These are phyloP conservation scores for Nannochloropsis oceanica DNA, from an alignment of 108 stramenopile species.

Conservation along the genomic window DNA sequence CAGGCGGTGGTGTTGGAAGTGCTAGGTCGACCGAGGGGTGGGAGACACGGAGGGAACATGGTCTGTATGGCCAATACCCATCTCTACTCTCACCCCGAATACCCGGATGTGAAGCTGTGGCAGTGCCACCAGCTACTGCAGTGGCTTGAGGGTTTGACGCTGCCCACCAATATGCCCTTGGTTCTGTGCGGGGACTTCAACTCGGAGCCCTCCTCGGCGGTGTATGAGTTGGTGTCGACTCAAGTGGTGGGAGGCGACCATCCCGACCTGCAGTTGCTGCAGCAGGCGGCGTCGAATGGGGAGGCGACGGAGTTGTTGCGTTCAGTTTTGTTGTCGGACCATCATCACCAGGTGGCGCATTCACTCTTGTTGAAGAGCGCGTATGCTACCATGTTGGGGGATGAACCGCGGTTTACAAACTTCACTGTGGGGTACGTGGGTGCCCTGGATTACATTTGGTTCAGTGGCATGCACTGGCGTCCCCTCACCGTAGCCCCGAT, in stretches of 20 bases:
- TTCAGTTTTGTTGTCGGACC: neutral
- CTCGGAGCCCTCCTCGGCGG: constrained; percentile 84
- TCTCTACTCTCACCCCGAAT: constrained; percentile 94
- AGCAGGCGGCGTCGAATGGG: constrained; percentile 58
- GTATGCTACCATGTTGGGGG: constrained; percentile 75
- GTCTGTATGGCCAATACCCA: constrained; percentile 93
- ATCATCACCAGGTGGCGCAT: neutral
- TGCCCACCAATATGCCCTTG: constrained; percentile 60
- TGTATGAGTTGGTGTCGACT: constrained; percentile 75
- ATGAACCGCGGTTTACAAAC: constrained; percentile 88
- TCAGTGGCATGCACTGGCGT: constrained; percentile 58
- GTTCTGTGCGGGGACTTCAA: constrained; percentile 95
- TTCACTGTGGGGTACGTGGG: constrained; percentile 81
- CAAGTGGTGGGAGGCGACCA: constrained; percentile 53
- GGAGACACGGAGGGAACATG: constrained; percentile 39
- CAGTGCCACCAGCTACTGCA: constrained; percentile 71
- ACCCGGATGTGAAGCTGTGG: constrained; percentile 96
- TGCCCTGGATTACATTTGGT: constrained; percentile 92
- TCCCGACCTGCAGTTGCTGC: constrained; percentile 63
- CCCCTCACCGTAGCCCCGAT: constrained; percentile 73
- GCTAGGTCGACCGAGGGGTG: constrained; percentile 48
- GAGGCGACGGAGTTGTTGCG: constrained; percentile 53
- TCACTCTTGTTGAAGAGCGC: constrained; percentile 64
- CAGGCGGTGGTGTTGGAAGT: constrained; percentile 85
- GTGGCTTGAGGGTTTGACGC: constrained; percentile 58